phyloP scores from a whole-genome alignment of 1,139 yeast species.

The Zygoascus meyerae region DNA sequence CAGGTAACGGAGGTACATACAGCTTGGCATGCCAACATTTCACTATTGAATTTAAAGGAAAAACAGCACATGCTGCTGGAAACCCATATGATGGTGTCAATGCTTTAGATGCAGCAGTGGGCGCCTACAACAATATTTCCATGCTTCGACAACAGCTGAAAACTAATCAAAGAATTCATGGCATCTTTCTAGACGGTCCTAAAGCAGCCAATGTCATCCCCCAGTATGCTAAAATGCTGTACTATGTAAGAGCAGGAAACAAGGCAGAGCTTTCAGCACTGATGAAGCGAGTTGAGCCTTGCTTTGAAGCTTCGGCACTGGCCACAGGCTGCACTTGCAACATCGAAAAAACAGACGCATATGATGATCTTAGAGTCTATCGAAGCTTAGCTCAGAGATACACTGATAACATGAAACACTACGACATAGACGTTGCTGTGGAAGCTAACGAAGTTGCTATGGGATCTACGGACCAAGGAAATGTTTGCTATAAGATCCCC shows the following conservation, averaged over 20 bases:
- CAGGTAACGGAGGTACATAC: background rate
- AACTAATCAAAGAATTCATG: conserved; percentile 11
- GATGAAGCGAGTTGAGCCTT: background rate
- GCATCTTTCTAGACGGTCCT: conserved; percentile 12
- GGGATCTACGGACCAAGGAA: conserved; percentile 4
- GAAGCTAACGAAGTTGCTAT: background rate
- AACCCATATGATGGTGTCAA: conserved; percentile 14
- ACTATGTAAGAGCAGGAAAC: background rate
- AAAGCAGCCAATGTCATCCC: conserved; percentile 15
- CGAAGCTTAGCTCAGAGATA: background rate
- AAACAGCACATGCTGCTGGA: conserved; percentile 13
- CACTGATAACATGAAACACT: background rate
- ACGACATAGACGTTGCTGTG: background rate
- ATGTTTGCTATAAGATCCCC: background rate
- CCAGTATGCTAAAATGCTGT: background rate
- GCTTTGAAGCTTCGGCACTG: background rate
- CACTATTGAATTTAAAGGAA: conserved; percentile 9
- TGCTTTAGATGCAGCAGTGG: conserved; percentile 14
- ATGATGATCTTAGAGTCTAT: background rate
- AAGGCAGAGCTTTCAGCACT: background rate
- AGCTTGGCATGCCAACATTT: background rate
- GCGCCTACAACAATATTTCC: conserved; percentile 10
- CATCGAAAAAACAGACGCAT: background rate
- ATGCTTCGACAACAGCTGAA: conserved; percentile 12
- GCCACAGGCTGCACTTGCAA: background rate